Conservation (phyloP, 2,329 filamentous ascomycete species). For the Aspergillus fructus region DNA sequence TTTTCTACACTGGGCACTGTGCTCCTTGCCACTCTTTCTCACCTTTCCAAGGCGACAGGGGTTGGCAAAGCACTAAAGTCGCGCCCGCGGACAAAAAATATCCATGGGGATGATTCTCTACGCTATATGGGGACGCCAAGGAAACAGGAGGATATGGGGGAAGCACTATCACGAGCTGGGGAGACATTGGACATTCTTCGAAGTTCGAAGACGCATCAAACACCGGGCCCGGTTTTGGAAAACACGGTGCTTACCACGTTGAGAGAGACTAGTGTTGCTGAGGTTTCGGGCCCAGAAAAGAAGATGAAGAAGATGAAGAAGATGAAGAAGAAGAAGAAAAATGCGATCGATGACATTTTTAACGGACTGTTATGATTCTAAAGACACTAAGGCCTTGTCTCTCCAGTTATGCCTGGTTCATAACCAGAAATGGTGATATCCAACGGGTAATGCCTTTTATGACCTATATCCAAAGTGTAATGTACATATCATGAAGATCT, state of each 20-base stretch:
- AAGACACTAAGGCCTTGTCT: neutral
- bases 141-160: constrained; percentile 25
- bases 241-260: neutral
- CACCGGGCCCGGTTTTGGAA: neutral
- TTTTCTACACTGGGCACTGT: constrained; percentile 70
- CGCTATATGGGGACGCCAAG: neutral
- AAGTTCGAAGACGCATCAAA: neutral
- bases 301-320: constrained; percentile 55
- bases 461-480: neutral
- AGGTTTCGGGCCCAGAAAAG: constrained; percentile 9
- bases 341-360: constrained; percentile 75
- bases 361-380: constrained; percentile 49
- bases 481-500: neutral
- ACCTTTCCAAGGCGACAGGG: constrained; percentile 48
- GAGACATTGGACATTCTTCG: neutral
- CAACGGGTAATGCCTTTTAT: neutral
- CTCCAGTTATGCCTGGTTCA: neutral
- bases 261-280: neutral
- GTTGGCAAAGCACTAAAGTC: constrained; percentile 34
- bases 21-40: constrained; percentile 64
- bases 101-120: neutral
- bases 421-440: neutral
- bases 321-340: constrained; percentile 49
- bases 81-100: neutral
- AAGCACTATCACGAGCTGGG: constrained; percentile 22